phyloP scores from a whole-genome alignment of 2,329 filamentous ascomycete genomes.

The Aspergillus ibericus region DNA sequence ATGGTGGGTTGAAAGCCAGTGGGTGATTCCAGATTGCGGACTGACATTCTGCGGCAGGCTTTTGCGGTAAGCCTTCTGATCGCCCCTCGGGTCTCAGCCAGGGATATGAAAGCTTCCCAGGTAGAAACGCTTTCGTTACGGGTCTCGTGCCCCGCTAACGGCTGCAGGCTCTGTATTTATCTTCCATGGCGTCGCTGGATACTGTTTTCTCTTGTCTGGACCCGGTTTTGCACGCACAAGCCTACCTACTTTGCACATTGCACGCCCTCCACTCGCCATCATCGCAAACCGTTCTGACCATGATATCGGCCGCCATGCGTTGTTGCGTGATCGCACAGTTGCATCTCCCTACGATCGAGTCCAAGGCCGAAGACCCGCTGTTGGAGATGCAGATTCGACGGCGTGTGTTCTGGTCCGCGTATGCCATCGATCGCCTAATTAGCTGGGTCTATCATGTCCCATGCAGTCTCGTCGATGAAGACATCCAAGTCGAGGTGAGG shows the following conservation, averaged over 20 bases:
- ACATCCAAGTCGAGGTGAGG: conserved; percentile 1
- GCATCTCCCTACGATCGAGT: background rate
- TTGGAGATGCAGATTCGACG: background rate
- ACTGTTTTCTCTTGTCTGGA: conserved; percentile 3
- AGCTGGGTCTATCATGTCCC: conserved; percentile 6
- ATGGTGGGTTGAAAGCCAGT: background rate
- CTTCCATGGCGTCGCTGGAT: background rate
- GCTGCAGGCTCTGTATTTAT: background rate
- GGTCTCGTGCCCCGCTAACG: background rate
- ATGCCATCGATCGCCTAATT: conserved; percentile 4
- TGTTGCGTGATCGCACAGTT: conserved; percentile 4
- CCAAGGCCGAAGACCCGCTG: background rate
- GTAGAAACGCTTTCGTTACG: background rate
- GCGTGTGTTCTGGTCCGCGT: conserved; percentile 4
- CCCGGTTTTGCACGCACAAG: background rate
- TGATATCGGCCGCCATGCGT: conserved; percentile 4
- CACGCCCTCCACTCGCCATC: conserved; percentile 4
- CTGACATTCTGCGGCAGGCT: background rate
- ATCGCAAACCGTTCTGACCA: conserved; percentile 2
- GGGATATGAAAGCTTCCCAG: background rate
- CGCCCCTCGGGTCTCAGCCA: background rate
- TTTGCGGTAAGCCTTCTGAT: conserved; percentile 3
- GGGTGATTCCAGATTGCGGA: background rate
- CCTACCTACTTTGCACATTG: conserved; percentile 4
- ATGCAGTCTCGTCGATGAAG: background rate